Percentiles rank a stretch among this genome's conserved stretches.
Conservation (phyloP, 1,284 basidiomycete genomes). For the Ustilago hordei region DNA sequence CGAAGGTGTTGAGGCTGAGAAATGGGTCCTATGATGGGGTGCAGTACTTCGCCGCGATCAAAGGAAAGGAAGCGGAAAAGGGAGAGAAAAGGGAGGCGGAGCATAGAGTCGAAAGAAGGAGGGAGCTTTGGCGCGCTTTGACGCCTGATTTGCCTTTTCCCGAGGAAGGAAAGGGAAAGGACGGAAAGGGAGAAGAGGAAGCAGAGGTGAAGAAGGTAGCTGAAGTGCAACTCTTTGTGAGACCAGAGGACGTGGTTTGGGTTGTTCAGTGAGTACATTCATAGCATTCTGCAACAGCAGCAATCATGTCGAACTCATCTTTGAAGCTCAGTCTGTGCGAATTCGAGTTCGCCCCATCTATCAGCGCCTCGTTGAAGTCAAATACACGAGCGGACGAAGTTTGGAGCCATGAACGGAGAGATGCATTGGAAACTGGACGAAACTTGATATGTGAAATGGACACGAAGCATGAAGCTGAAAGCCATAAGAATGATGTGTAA, state of each 20-base stretch:
- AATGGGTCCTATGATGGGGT: slow-evolving; percentile 83
- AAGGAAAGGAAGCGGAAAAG: slow-evolving; percentile 61
- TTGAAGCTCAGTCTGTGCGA: too few relatives aligned
- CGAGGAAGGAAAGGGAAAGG: neutral
- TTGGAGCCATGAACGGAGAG: neutral
- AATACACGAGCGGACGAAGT: neutral
- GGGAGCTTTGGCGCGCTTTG: slow-evolving; percentile 6
- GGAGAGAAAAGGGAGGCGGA: slow-evolving; percentile 4
- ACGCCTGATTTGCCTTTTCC: slow-evolving; percentile 11
- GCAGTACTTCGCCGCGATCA: slow-evolving; percentile 76
- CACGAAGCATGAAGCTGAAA: neutral
- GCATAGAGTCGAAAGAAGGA: slow-evolving; percentile 6
- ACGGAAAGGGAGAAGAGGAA: neutral
- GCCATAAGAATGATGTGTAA: neutral
- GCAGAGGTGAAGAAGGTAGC: neutral
- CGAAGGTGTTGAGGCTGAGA: slow-evolving; percentile 9
- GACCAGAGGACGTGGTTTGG: slow-evolving; percentile 55
- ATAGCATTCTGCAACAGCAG: neutral
- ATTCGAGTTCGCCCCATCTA: too few relatives aligned
- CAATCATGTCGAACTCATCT: too few relatives aligned
- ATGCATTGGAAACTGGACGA: neutral
- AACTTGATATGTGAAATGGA: slow-evolving; percentile 1
- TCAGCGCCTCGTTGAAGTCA: too few relatives aligned
- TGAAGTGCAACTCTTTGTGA: slow-evolving; percentile 35
- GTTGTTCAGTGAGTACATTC: slow-evolving; percentile 28